Evolutionary conservation across 2,329 filamentous ascomycete species (phyloP).

Genomic region (Pezicula radicicola): DNA sequence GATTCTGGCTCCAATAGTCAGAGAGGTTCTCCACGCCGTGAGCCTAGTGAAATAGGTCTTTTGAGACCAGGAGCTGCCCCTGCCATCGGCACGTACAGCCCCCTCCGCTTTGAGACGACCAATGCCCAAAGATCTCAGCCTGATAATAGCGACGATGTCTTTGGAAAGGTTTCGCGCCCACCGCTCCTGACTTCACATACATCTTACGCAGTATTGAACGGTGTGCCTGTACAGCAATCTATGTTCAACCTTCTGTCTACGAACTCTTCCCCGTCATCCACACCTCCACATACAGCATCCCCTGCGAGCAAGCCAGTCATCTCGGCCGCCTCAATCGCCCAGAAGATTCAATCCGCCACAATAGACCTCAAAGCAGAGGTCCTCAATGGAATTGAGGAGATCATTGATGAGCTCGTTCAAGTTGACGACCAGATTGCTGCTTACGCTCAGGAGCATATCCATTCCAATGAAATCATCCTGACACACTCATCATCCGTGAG

Average conservation of each 20-base stretch:
- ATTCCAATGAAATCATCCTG: constrained; percentile 88
- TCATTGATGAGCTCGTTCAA: constrained; percentile 90
- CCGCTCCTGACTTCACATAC: constrained; percentile 59
- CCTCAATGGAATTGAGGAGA: constrained; percentile 89
- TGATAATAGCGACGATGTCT: constrained; percentile 19
- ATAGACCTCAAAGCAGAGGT: constrained; percentile 85
- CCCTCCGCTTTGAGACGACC: constrained; percentile 24
- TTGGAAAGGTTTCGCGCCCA: constrained; percentile 43
- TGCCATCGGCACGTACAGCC: constrained; percentile 15
- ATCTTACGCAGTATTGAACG: constrained; percentile 57
- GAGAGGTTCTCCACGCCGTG: constrained; percentile 22
- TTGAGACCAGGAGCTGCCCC: constrained; percentile 9
- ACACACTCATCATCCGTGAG: constrained; percentile 84
- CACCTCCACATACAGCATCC: constrained; percentile 49
- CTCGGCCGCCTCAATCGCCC: constrained; percentile 22
- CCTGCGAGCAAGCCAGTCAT: constrained; percentile 35
- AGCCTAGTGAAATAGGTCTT: constrained; percentile 13
- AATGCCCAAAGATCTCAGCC: constrained; percentile 19
- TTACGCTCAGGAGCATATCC: constrained; percentile 87
- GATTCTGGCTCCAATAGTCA: constrained; percentile 27
- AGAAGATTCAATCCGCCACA: constrained; percentile 24
- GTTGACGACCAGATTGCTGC: constrained; percentile 91
- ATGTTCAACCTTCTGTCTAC: constrained; percentile 88
- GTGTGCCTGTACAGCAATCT: constrained; percentile 56
- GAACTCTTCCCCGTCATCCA: constrained; percentile 49